phyloP scores from a whole-genome alignment of 1,139 yeast species.

The Geotrichum reessii region DNA sequence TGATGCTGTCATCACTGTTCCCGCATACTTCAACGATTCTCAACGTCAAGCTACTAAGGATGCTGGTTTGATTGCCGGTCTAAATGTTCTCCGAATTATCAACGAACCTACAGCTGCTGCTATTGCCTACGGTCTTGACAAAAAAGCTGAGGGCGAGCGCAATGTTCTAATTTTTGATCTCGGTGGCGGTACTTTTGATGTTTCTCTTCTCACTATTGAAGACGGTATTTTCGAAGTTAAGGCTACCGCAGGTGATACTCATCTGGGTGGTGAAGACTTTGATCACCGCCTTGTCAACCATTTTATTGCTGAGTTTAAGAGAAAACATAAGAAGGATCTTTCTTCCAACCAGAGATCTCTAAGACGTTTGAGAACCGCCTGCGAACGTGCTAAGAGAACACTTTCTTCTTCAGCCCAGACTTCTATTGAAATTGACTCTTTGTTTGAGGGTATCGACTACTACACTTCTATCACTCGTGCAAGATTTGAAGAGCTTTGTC shows the following conservation, averaged over 20 bases:
- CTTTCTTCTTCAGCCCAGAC: conserved; percentile 95
- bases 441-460: conserved; percentile 95
- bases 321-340: conserved; percentile 91
- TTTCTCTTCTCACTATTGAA: conserved; percentile 90
- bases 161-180: conserved; percentile 87
- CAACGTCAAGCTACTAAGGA: conserved; percentile 98
- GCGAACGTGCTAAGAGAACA: conserved; percentile 99
- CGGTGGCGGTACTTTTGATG: conserved; percentile 99
- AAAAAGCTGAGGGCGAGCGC: conserved; percentile 82
- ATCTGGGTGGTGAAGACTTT: conserved; percentile 99
- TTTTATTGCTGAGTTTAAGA: conserved; percentile 86
- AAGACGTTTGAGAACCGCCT: conserved; percentile 97
- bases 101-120: conserved; percentile 98
- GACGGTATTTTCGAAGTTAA: conserved; percentile 99
- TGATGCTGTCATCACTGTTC: conserved; percentile 89
- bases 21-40: conserved; percentile 85
- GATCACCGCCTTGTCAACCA: conserved; percentile 93
- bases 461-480: conserved; percentile 97
- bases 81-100: conserved; percentile 87
- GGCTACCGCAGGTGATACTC: conserved; percentile 99
- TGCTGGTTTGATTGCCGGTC: conserved; percentile 94
- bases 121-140: conserved; percentile 94
- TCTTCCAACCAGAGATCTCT: conserved; percentile 91
- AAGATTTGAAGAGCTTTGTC: conserved; percentile 96
- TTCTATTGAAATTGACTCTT: conserved; percentile 93